Percentiles rank a stretch among this genome's conserved stretches.
phyloP scores from a whole-genome alignment of 2,329 filamentous ascomycete genomes.

The Pseudocercospora fuligena region DNA sequence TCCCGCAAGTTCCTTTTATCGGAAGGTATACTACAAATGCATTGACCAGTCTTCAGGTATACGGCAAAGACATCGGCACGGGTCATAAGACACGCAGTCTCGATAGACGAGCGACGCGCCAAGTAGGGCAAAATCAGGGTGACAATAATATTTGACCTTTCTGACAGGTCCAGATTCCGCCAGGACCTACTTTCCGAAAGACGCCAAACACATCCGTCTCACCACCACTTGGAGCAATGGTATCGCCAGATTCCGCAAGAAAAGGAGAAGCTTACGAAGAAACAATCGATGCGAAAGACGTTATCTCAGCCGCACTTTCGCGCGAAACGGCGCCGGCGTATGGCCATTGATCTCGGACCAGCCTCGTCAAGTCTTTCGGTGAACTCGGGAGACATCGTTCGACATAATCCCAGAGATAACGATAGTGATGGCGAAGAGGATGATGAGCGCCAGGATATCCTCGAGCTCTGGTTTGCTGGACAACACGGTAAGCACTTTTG shows the following conservation, averaged over 20 bases:
- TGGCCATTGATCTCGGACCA: constrained; percentile 3
- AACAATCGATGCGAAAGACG: not conserved
- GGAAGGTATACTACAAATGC: not conserved
- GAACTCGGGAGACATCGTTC: constrained; percentile 24
- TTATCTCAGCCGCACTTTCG: constrained; percentile 16
- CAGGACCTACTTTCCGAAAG: constrained; percentile 66
- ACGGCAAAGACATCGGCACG: constrained; percentile 56
- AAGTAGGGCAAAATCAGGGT: constrained; percentile 49
- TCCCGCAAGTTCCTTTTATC: constrained; percentile 57
- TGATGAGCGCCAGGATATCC: constrained; percentile 66
- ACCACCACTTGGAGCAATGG: constrained; percentile 25
- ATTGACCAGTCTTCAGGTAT: not conserved
- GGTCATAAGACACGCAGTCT: constrained; percentile 69
- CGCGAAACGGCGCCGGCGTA: constrained; percentile 11
- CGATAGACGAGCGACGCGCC: constrained; percentile 71
- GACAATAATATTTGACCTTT: not conserved
- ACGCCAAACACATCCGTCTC: constrained; percentile 19
- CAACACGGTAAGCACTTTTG: constrained; percentile 55
- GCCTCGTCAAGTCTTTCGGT: constrained; percentile 35
- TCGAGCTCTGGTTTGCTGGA: constrained; percentile 78
- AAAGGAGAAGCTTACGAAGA: not conserved
- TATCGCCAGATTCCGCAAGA: not conserved
- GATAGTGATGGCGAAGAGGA: constrained; percentile 41
- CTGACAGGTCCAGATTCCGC: constrained; percentile 54
- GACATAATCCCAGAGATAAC: constrained; percentile 17